These are phyloP conservation scores for Cyanophora paradoxa DNA, from an alignment of 78 protist genomes.

Conservation along the genomic window DNA sequence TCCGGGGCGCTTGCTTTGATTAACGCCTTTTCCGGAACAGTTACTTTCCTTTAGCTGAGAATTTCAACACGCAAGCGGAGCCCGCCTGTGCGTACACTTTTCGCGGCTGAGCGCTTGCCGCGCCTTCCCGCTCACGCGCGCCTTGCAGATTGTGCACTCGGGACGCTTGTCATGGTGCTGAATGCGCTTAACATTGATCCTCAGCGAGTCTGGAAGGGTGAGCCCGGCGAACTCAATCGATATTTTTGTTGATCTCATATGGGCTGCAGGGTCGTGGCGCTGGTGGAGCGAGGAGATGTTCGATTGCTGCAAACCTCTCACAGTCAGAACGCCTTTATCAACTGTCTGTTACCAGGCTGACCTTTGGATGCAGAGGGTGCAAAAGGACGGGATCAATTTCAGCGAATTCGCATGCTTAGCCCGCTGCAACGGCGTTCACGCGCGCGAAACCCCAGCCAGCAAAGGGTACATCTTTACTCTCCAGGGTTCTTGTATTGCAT, in stretches of 20 bases:
- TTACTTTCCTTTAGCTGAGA: conserved; percentile 18
- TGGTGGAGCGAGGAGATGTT: conserved; percentile 14
- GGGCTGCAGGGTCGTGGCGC: conserved; percentile 2
- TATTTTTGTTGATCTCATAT: too few species aligned
- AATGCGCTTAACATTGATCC: conserved; percentile 23
- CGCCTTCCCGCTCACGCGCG: too few species aligned
- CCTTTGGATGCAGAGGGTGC: too few species aligned
- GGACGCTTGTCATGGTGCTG: conserved; percentile 24
- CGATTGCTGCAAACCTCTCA: conserved; percentile 8
- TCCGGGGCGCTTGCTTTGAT: too few species aligned
- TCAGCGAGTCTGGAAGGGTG: background rate
- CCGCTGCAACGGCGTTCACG: conserved; percentile 21
- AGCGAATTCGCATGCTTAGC: conserved; percentile 28
- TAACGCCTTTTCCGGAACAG: too few species aligned
- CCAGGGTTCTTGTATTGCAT: too few species aligned
- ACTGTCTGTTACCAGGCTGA: too few species aligned
- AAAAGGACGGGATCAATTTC: conserved; percentile 15
- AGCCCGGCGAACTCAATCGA: too few species aligned
- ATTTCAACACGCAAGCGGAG: conserved; percentile 32
- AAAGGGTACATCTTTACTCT: too few species aligned
- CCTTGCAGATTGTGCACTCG: conserved; percentile 36
- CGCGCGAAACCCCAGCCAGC: too few species aligned
- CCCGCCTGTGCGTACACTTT: conserved; percentile 23
- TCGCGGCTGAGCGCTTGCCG: too few species aligned
- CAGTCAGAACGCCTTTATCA: too few species aligned